Percentiles rank a stretch among this genome's conserved stretches.
Conservation (phyloP, 169 alveolate species). For the Cryptosporidium baileyi region DNA sequence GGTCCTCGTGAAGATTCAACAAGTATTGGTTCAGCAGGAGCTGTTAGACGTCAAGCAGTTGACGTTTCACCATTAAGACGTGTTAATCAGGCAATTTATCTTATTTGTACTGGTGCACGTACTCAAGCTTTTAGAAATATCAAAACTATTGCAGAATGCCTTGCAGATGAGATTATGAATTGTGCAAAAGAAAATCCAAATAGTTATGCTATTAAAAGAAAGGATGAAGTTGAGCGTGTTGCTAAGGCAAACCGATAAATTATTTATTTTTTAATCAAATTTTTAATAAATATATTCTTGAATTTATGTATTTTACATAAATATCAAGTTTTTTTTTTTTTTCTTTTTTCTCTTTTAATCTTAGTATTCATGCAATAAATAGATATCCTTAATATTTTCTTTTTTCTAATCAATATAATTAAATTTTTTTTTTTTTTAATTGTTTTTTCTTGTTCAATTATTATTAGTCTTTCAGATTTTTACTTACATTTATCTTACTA, state of each 20-base stretch:
- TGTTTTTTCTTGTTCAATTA: no score
- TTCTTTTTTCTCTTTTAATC: no score
- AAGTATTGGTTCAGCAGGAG: conserved; percentile 99
- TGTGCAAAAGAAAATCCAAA: conserved; percentile 97
- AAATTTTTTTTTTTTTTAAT: no score
- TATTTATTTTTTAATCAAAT: no score
- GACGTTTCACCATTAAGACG: conserved; percentile 99
- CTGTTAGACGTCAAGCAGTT: conserved; percentile 98
- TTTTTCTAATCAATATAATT: no score
- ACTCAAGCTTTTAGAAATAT: conserved; percentile 96
- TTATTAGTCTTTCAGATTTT: no score
- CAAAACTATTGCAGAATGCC: conserved; percentile 97
- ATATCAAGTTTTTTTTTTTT: neutral
- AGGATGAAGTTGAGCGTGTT: conserved; percentile 99
- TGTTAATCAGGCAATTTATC: conserved; percentile 98
- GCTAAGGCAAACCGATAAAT: conserved; percentile 98
- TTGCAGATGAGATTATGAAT: conserved; percentile 98
- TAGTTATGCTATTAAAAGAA: conserved; percentile 98
- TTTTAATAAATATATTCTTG: conserved; percentile 3
- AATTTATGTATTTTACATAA: no score
- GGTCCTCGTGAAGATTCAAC: conserved; percentile 99
- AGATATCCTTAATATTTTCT: no score
- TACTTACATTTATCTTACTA: no score
- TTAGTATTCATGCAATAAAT: neutral
- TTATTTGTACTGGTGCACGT: conserved; percentile 97